Percentiles rank a stretch among this genome's conserved stretches.
Evolutionary conservation across 352 stramenopile species (phyloP).

Genomic region (Phytopythium kandeliae): DNA sequence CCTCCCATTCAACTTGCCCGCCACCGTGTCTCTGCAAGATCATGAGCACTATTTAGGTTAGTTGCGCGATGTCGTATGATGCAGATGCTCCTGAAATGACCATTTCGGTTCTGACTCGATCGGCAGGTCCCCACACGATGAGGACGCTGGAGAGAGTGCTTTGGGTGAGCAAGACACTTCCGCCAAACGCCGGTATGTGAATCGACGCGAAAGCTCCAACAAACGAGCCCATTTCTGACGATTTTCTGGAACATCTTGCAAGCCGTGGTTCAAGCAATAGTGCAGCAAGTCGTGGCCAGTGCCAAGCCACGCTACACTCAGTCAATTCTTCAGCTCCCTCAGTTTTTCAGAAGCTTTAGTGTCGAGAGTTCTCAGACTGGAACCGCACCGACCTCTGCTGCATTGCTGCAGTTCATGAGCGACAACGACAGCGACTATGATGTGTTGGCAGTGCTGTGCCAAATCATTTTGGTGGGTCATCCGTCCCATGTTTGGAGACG

Average conservation of each 20-base stretch:
- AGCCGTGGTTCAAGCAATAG: constrained; percentile 9
- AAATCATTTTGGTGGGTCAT: background rate
- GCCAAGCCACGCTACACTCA: constrained; percentile 2
- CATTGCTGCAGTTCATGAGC: background rate
- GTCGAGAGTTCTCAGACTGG: constrained; percentile 9
- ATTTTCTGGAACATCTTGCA: too few species aligned
- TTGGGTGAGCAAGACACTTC: background rate
- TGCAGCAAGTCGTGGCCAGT: constrained; percentile 27
- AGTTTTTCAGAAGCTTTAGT: constrained; percentile 23
- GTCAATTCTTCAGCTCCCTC: constrained; percentile 27
- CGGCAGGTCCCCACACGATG: background rate
- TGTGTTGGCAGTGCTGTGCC: background rate
- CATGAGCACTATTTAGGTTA: background rate
- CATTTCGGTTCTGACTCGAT: background rate
- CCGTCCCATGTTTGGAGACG: background rate
- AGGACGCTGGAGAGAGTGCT: constrained; percentile 4
- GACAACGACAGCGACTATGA: background rate
- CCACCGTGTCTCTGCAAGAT: constrained; percentile 1
- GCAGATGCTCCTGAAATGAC: background rate
- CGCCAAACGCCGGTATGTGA: background rate
- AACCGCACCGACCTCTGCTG: constrained; percentile 2
- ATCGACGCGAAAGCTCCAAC: background rate
- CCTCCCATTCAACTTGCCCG: background rate
- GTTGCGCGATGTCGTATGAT: background rate
- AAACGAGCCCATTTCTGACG: too few species aligned